Conservation (phyloP, 345 rosid genomes). For the Eucalyptus grandis region DNA sequence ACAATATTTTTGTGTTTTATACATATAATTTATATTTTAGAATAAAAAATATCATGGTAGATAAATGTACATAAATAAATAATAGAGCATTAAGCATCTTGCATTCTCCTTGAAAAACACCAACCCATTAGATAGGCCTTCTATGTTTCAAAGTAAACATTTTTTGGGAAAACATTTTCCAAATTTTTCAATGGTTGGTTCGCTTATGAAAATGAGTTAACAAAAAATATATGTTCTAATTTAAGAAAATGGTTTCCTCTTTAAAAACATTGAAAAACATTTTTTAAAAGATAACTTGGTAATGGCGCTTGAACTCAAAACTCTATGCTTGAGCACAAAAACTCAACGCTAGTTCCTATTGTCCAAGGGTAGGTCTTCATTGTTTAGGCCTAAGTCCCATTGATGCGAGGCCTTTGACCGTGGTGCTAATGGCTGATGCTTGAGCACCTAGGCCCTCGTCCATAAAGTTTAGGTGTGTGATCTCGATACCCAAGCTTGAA, state of each 20-base stretch:
- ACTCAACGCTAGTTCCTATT: fast-evolving
- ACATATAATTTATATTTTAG: neutral
- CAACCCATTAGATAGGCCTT: neutral
- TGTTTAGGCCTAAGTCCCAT: neutral
- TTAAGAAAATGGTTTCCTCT: too few species aligned
- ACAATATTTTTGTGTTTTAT: neutral
- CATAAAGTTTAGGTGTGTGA: fast-evolving
- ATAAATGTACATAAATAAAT: neutral
- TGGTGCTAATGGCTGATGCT: too few species aligned
- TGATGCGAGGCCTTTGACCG: fast-evolving
- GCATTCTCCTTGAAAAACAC: neutral
- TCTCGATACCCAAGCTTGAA: fast-evolving
- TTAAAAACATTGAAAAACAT: too few species aligned
- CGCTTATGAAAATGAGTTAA: neutral
- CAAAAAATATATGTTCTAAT: too few species aligned
- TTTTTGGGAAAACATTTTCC: neutral
- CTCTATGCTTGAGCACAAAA: fast-evolving
- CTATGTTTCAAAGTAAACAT: neutral
- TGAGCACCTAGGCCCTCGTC: fast-evolving
- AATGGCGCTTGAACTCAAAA: neutral
- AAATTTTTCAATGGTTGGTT: neutral
- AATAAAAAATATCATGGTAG: neutral
- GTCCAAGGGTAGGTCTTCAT: neutral
- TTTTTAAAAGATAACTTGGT: fast-evolving
- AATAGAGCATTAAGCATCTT: neutral